Conservation (phyloP, 768 basidiomycete species). For the Tricholoma sp. region DNA sequence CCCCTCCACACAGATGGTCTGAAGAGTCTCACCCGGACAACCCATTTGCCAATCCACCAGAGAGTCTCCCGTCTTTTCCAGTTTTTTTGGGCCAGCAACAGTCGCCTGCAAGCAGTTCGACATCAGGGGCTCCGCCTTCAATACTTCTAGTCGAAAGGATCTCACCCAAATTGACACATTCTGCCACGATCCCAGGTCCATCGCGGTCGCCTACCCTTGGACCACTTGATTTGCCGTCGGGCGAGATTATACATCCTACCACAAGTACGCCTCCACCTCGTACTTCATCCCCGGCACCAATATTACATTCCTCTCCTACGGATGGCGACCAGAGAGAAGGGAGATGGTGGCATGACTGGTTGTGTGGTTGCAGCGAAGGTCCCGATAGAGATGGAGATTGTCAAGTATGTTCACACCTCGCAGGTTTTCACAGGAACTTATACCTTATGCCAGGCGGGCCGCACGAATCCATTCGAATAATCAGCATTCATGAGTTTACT, state of each 20-base stretch:
- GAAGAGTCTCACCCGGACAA: constrained; percentile 23
- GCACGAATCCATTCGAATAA: constrained; percentile 63
- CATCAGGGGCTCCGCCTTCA: constrained; percentile 13
- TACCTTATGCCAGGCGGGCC: constrained; percentile 50
- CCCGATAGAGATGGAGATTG: constrained; percentile 64
- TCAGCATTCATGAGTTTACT: not conserved
- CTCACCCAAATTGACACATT: not conserved
- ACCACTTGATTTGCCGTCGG: constrained; percentile 59
- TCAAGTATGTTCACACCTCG: constrained; percentile 44
- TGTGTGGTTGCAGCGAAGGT: constrained; percentile 78
- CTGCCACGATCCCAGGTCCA: constrained; percentile 15
- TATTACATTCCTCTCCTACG: constrained; percentile 16
- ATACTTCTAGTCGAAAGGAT: not conserved
- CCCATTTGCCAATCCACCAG: constrained; percentile 46
- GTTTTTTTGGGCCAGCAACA: constrained; percentile 26
- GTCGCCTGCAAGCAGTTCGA: constrained; percentile 19
- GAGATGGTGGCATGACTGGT: constrained; percentile 84
- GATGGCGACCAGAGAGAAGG: constrained; percentile 32
- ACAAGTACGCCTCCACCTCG: constrained; percentile 34
- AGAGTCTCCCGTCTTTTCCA: constrained; percentile 43
- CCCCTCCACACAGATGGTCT: constrained; percentile 28
- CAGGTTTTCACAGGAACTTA: not conserved
- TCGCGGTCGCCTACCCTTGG: constrained; percentile 40
- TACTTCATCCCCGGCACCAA: constrained; percentile 22
- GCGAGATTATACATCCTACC: constrained; percentile 50